A percentile compares a stretch with the other conserved stretches of the same genome.
phyloP scores from a whole-genome alignment of 306 rosid genomes.

The Lathyrus oleraceus region DNA sequence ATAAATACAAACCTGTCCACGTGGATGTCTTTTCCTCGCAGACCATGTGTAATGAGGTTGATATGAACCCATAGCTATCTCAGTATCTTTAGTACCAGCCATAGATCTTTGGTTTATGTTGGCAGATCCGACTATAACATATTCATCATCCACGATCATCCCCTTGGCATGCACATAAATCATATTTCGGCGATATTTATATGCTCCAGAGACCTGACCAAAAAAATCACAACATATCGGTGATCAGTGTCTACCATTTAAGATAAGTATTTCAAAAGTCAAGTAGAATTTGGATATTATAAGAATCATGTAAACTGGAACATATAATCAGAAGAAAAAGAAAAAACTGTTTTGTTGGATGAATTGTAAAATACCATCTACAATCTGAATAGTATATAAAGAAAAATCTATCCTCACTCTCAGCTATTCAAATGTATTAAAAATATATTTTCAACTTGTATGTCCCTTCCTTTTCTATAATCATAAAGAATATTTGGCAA shows the following conservation, averaged over 20 bases:
- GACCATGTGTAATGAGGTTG: constrained; percentile 89
- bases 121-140: constrained; percentile 87
- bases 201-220: constrained; percentile 53
- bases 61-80: constrained; percentile 96
- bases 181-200: constrained; percentile 66
- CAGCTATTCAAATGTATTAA: constrained; percentile 13
- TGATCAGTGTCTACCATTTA: constrained; percentile 13
- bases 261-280: background rate
- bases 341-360: background rate
- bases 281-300: background rate
- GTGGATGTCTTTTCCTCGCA: constrained; percentile 57
- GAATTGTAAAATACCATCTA: background rate
- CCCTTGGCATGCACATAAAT: constrained; percentile 98
- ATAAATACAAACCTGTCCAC: constrained; percentile 74
- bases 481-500: constrained; percentile 1
- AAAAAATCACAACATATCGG: constrained; percentile 26
- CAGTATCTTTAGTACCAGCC: constrained; percentile 97
- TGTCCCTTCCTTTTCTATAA: background rate
- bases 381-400: constrained; percentile 6
- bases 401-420: background rate
- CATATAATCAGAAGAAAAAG: background rate
- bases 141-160: constrained; percentile 88
- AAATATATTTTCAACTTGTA: background rate
- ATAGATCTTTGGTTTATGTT: constrained; percentile 95
- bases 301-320: background rate